Evolutionary conservation across 495 filamentous ascomycete genomes (phyloP), one percentile per base, ranked within the genome.

Genomic region (Cairneyella variabilis): DNA sequence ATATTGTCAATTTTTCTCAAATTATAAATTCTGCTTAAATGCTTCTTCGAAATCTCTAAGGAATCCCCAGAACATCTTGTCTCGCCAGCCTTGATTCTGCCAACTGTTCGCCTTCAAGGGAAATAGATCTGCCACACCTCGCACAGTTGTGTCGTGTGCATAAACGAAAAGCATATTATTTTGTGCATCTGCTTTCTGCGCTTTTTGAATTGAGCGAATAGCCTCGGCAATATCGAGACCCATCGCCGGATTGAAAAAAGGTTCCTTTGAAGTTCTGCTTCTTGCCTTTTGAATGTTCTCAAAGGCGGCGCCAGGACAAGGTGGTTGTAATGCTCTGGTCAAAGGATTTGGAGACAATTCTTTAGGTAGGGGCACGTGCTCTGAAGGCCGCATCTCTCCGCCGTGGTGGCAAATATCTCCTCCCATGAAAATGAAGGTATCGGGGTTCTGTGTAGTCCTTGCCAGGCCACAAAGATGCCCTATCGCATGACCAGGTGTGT

Each of bases 21-120:
- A n/a, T n/a, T n/a, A n/a, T n/a, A n/a, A n/a, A n/a, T n/a, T n/a
- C 9, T 54, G 30, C 16, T 51, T 50, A 16, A 71, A 68, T 1
- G 70, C 70, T 16, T 64, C 57, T 0, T 64, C 70, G 60, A 82
- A 83, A 49, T 83, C 77, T 21, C 66, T 70, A 45, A 85, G 56
- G 59, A 84, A 85, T 48, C 64, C 51, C 82, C 81, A 85, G 16
- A 67, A 58, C 3, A 59, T 61, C 49, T 75, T 65, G 41, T 70
- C 52, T 16, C 69, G 69, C 75, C 76, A 83, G 8, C 69, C 76
- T 52, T 79, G 72, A 49, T 70, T 39, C 46, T 66, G 65, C 65
- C 76, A 85, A 0, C 62, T 66, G 60, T 83, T 79, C 3, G 73
- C 67, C 6, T 51, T 66, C 32, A 65, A 60, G 0, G 81, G 80